A percentile compares a stretch with the other conserved stretches of the same genome.
phyloP scores from a whole-genome alignment of 345 rosid genomes.

The Euphorbia peplus region DNA sequence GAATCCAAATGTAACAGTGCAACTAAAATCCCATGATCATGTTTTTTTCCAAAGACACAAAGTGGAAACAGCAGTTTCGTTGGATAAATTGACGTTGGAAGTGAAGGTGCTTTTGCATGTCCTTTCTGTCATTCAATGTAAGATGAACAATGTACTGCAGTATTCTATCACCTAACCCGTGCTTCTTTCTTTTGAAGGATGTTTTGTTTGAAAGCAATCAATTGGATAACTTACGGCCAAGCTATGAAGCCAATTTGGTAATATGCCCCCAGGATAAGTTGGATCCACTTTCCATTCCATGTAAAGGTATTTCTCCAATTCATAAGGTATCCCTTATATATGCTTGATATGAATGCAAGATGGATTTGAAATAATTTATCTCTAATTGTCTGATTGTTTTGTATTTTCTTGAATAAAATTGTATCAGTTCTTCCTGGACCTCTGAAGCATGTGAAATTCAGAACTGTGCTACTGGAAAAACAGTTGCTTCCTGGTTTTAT shows the following conservation, averaged over 20 bases:
- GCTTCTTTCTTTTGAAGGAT: constrained; percentile 34
- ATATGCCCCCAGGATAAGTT: constrained; percentile 32
- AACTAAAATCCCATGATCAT: constrained; percentile 24
- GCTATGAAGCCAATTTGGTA: constrained; percentile 43
- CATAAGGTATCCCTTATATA: neutral
- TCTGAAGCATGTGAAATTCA: constrained; percentile 24
- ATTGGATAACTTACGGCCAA: constrained; percentile 47
- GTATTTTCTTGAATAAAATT: constrained; percentile 5
- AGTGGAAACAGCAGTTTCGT: constrained; percentile 35
- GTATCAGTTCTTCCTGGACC: constrained; percentile 55
- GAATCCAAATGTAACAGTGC: constrained; percentile 36
- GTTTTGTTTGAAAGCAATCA: constrained; percentile 35
- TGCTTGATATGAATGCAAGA: neutral
- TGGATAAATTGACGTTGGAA: constrained; percentile 30
- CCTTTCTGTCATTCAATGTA: neutral
- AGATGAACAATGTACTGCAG: neutral
- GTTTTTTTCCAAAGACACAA: constrained; percentile 21
- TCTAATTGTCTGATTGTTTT: neutral
- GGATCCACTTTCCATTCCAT: constrained; percentile 38
- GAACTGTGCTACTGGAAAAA: constrained; percentile 25
- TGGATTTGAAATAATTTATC: neutral
- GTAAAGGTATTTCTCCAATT: constrained; percentile 41
- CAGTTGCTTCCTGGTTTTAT: constrained; percentile 46
- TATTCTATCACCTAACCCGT: neutral
- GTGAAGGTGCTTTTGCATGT: constrained; percentile 39